phyloP scores from a whole-genome alignment of 352 stramenopile genomes.

The Phytophthora colocasiae region DNA sequence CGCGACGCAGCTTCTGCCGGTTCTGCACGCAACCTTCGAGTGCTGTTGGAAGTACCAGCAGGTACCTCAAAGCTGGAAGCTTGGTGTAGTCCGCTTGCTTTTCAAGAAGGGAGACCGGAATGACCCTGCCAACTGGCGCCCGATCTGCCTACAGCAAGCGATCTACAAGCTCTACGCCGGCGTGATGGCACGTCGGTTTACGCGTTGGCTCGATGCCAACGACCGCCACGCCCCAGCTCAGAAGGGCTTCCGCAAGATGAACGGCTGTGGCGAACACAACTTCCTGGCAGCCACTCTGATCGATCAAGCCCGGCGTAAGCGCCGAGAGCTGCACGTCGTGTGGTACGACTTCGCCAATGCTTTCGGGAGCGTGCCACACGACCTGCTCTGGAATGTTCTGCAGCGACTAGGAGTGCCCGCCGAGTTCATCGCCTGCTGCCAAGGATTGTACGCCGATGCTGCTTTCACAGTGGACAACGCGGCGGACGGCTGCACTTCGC shows the following conservation, averaged over 20 bases:
- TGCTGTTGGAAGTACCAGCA: slow-evolving; percentile 17
- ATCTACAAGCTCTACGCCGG: slow-evolving; percentile 46
- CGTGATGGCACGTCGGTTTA: slow-evolving; percentile 15
- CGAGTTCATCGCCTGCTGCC: slow-evolving; percentile 20
- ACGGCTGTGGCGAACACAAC: slow-evolving; percentile 43
- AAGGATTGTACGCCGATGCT: slow-evolving; percentile 19
- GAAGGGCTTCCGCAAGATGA: slow-evolving; percentile 35
- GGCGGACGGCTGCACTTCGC: slow-evolving; percentile 6
- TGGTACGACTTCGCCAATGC: slow-evolving; percentile 40
- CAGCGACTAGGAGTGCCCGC: slow-evolving; percentile 11
- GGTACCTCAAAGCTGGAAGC: slow-evolving; percentile 9
- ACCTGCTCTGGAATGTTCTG: slow-evolving; percentile 22
- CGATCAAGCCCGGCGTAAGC: slow-evolving; percentile 29
- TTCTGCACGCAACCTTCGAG: neutral
- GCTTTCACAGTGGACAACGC: slow-evolving; percentile 6
- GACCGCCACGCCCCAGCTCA: slow-evolving; percentile 16
- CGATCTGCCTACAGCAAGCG: slow-evolving; percentile 42
- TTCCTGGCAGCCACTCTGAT: slow-evolving; percentile 27
- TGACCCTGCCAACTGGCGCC: slow-evolving; percentile 31
- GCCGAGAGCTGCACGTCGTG: slow-evolving; percentile 12
- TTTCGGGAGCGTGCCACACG: slow-evolving; percentile 29
- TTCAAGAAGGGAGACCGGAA: slow-evolving; percentile 32
- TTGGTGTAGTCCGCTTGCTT: slow-evolving; percentile 23
- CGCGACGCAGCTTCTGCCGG: no score
- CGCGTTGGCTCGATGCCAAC: slow-evolving; percentile 27